A percentile compares a stretch with the other conserved stretches of the same genome.
Evolutionary conservation across 305 asterid genomes (phyloP).

Genomic region (Plantago coronopus): DNA sequence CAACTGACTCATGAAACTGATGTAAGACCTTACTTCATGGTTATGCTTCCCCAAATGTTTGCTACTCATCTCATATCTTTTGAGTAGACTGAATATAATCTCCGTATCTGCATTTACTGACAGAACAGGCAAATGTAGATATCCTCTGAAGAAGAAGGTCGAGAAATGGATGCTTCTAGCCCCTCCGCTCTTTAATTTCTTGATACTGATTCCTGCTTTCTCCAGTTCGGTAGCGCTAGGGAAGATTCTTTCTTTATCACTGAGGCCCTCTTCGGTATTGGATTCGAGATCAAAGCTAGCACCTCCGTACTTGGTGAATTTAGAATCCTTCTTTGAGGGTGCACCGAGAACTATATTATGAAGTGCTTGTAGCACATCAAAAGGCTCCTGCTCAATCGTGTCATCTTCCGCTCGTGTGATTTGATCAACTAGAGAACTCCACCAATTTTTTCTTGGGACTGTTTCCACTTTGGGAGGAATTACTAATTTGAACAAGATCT

Average conservation of each 20-base stretch:
- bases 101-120: conserved; percentile 7
- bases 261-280: not conserved
- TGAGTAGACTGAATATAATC: conserved; percentile 2
- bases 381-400: not conserved
- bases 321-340: not conserved
- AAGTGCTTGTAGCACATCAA: conserved; percentile 26
- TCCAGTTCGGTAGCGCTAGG: not conserved
- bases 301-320: not conserved
- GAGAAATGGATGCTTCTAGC: not conserved
- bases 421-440: too few relatives aligned
- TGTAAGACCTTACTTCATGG: conserved; percentile 10
- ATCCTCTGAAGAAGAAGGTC: not conserved
- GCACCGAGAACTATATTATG: conserved; percentile 8
- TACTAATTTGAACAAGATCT: conserved; percentile 5
- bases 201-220: not conserved
- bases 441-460: too few relatives aligned
- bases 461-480: not conserved
- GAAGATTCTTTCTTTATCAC: not conserved
- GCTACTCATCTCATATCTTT: conserved; percentile 9
- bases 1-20: conserved; percentile 12
- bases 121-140: conserved; percentile 2
- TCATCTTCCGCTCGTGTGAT: too few relatives aligned
- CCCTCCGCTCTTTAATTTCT: not conserved
- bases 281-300: not conserved
- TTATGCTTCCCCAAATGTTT: conserved; percentile 10